Evolutionary conservation across 2,329 filamentous ascomycete genomes (phyloP), one percentile per base, ranked within the genome.

Genomic region (Penicillium sp.): DNA sequence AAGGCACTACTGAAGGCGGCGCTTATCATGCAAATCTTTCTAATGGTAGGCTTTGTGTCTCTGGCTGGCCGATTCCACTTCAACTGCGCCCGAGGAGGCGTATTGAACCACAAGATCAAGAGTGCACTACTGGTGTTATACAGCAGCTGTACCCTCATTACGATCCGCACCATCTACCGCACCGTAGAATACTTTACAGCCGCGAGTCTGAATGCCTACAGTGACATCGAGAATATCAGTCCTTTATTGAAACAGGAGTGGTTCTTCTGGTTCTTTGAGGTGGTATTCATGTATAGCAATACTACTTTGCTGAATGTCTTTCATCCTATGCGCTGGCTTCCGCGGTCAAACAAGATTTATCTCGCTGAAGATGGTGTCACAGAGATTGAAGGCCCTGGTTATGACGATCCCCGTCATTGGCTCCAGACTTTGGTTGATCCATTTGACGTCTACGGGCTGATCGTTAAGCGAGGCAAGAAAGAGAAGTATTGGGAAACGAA

Each of bases 191-290:
- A 79, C 51, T 77, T 78, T 59, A 63, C 59, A 8, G 66, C 66
- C 2, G 66, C 69, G 1, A 68, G 64, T 40, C 51, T 72, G 55
- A 72, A 66, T 37, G 58, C 57, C 72, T 74, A 66, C 66, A 72
- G 39, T 13, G 57, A 56, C 69, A 70, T 47, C 60, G 65, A 63
- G 59, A 74, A 55, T 66, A 76, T 72, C 29, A 69, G 65, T 31
- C 69, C 70, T 1, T 39, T 70, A 16, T 51, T 72, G 50, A 72
- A 72, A 40, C 74, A 80, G 47, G 81, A 85, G 54, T 76, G 76
- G 63, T 81, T 78, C 60, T 81, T 83, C 58, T 84, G 79, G 76
- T 70, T 83, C 32, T 82, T 84, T 55, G 82, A 84, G 61, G 76
- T 74, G 5, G 65, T 71, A 3, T 75, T 82, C 50, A 82, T 84